Conservation (phyloP, 768 basidiomycete genomes). For the Podaxis pistillaris region DNA sequence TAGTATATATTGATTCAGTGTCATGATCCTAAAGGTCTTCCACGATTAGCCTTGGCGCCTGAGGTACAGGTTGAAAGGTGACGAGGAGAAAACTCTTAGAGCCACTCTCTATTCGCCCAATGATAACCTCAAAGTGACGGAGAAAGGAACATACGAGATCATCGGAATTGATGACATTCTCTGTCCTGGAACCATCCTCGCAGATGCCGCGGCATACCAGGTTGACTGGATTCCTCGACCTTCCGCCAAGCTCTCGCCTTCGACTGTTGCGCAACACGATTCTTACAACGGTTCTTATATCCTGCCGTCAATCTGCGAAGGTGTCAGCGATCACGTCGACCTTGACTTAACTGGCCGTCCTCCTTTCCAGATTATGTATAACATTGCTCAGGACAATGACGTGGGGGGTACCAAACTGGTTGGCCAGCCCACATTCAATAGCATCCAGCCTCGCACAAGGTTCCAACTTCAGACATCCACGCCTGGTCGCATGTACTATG, state of each 20-base stretch:
- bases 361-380: slow-evolving; percentile 94
- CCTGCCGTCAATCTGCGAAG: slow-evolving; percentile 79
- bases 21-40: neutral
- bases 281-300: slow-evolving; percentile 72
- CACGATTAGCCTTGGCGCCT: slow-evolving; percentile 81
- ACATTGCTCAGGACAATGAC: slow-evolving; percentile 69
- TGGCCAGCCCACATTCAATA: slow-evolving; percentile 80
- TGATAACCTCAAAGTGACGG: slow-evolving; percentile 67
- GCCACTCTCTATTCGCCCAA: slow-evolving; percentile 60
- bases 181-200: slow-evolving; percentile 73
- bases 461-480: slow-evolving; percentile 79
- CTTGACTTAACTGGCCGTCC: slow-evolving; percentile 81
- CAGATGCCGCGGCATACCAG: slow-evolving; percentile 58
- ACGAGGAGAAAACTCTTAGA: slow-evolving; percentile 37
- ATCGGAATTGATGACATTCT: slow-evolving; percentile 78
- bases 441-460: slow-evolving; percentile 75
- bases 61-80: slow-evolving; percentile 60
- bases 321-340: slow-evolving; percentile 76
- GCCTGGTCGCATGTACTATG: slow-evolving; percentile 83
- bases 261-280: slow-evolving; percentile 56
- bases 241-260: slow-evolving; percentile 60
- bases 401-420: slow-evolving; percentile 67
- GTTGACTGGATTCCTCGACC: slow-evolving; percentile 85
- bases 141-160: slow-evolving; percentile 76
- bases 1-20: neutral